Evolutionary conservation across 371 early-diverging fungal species (phyloP), one percentile per base, ranked within the genome.

Genomic region (Actinomortierella wolfii): DNA sequence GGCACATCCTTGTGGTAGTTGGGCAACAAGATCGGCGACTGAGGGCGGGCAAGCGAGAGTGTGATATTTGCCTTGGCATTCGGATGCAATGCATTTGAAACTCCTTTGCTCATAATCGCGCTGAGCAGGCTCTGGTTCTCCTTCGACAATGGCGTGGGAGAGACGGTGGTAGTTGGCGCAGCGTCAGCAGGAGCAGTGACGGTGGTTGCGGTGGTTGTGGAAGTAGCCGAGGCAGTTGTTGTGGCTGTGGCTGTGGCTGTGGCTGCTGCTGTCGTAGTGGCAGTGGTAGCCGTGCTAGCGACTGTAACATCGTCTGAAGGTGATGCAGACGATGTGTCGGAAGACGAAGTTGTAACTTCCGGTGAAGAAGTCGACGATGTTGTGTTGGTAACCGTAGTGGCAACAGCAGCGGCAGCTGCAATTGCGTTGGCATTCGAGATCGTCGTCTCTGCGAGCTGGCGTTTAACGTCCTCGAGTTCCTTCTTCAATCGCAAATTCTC

Each of bases 401-500:
- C 34, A 11, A 11, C 34, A 3, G n/a, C 51, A 15, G n/a, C n/a
- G n/a, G 34, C 34, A 34, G 34, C 34, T 6, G 11, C 34, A 34
- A 34, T 11, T 34, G 34, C 34, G 34, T 4, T 11, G 8, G n/a
- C 51, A 15, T 28, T n/a, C n/a, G 51, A 28, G n/a, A 34, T 51
- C 6, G 55, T 61, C 20, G 61, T 26, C 23, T 47, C 41, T 8
- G 54, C 54, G 21, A 61, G 21, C 13, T 61, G 61, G 34, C 42
- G 43, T 24, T 46, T 46, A 28, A 61, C 49, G 14, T 20, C 5
- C 28, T 83, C 83, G 40, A 89, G 68, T 46, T 88, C 86, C 39
- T 76, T 81, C 55, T 82, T 82, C 51, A 89, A 59, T 21, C 78
- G 76, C 51, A 64, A 67, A 77, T 88, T 89, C 55, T 89, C 87